Evolutionary conservation across 768 basidiomycete genomes (phyloP).

Genomic region (Tylopilus rubrobrunneus): DNA sequence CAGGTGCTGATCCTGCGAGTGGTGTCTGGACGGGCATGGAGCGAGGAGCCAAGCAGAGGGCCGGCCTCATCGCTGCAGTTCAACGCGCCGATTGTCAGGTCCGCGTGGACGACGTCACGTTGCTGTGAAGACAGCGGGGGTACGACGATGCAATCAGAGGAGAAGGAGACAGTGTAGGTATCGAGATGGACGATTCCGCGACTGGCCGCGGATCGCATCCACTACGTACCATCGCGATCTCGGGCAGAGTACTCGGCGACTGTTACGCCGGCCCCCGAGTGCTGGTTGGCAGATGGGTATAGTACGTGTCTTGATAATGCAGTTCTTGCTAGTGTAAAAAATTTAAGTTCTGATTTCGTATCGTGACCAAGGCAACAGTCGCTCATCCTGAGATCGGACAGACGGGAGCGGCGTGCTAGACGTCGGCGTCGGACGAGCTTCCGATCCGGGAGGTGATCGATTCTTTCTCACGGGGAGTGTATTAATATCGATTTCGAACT

Average conservation of each 20-base stretch:
- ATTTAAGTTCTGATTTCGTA: too few relatives aligned
- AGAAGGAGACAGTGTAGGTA: slow-evolving; percentile 5
- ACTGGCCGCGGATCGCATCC: background rate
- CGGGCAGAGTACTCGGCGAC: background rate
- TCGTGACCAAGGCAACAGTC: too few relatives aligned
- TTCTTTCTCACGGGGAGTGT: too few relatives aligned
- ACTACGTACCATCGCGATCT: background rate
- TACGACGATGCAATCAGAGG: background rate
- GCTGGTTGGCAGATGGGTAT: too few relatives aligned
- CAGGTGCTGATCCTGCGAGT: slow-evolving; percentile 25
- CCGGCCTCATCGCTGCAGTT: slow-evolving; percentile 14
- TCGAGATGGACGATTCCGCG: background rate
- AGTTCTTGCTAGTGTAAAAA: too few relatives aligned
- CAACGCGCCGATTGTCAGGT: background rate
- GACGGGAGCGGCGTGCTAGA: too few relatives aligned
- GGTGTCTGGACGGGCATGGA: slow-evolving; percentile 17
- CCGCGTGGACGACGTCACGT: background rate
- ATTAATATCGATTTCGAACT: too few relatives aligned
- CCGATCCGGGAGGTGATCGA: too few relatives aligned
- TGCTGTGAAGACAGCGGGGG: background rate
- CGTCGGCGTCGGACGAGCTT: too few relatives aligned
- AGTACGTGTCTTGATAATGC: too few relatives aligned
- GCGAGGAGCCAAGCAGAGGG: slow-evolving; percentile 6
- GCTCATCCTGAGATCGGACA: too few relatives aligned
- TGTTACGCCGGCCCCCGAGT: too few relatives aligned